Evolutionary conservation across 2,329 filamentous ascomycete genomes (phyloP).

Genomic region (Trichoderma endophyticum): DNA sequence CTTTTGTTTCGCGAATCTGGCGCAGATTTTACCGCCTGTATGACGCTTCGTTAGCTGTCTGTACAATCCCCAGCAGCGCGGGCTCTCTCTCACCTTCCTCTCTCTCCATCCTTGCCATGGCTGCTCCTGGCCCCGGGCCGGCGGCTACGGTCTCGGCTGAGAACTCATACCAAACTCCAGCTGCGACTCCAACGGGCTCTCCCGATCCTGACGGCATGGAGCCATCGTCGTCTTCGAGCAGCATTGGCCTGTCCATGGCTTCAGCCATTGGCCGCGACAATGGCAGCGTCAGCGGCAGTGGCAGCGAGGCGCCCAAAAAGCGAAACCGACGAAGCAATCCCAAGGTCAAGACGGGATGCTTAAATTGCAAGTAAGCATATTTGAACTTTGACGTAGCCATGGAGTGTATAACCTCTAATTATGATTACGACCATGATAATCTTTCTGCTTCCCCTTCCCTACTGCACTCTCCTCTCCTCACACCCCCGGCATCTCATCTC

Average conservation of each 20-base stretch:
- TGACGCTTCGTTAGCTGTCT: background rate
- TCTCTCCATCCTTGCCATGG: background rate
- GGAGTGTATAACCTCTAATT: background rate
- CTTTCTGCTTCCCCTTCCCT: background rate
- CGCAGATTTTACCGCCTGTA: background rate
- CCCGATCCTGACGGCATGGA: background rate
- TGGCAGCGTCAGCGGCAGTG: background rate
- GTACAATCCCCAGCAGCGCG: background rate
- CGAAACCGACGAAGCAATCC: constrained; percentile 53
- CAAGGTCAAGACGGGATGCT: constrained; percentile 65
- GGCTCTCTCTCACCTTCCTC: background rate
- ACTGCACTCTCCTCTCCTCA: background rate
- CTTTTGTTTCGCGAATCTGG: background rate
- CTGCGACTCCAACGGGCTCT: constrained; percentile 12
- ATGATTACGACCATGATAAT: background rate
- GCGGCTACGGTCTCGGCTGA: background rate
- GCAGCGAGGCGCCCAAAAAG: constrained; percentile 28
- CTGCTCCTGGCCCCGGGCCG: background rate
- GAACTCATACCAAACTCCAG: constrained; percentile 15
- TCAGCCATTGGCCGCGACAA: background rate
- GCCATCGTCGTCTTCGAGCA: background rate
- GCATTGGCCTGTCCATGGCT: background rate
- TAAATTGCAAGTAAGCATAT: constrained; percentile 62
- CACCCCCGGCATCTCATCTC: background rate
- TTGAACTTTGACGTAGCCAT: background rate